These are phyloP conservation scores for Ustilago bromivora DNA, from an alignment of 1,284 basidiomycete genomes.

Conservation along the genomic window DNA sequence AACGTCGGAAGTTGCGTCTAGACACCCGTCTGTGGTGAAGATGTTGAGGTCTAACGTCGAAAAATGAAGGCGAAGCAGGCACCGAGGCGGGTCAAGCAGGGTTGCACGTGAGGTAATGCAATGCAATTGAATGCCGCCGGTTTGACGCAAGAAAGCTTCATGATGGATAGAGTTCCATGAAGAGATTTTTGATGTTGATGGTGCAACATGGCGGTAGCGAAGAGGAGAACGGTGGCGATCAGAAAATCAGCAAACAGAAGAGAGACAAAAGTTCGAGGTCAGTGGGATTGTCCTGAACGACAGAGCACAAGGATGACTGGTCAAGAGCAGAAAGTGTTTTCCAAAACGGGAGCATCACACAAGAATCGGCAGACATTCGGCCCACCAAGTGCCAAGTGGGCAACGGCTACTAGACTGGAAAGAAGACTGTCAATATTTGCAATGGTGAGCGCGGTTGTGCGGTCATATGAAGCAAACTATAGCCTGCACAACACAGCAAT, in stretches of 20 bases:
- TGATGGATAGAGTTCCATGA: not conserved
- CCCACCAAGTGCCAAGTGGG: not conserved
- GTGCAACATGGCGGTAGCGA: not conserved
- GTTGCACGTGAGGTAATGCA: not conserved
- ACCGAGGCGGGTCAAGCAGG: not conserved
- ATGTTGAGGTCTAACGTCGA: not conserved
- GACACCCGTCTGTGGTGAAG: conserved; percentile 11
- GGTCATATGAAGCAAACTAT: conserved; percentile 11
- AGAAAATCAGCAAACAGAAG: not conserved
- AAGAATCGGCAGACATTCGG: not conserved
- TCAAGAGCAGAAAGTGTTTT: not conserved
- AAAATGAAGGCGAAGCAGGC: conserved; percentile 19
- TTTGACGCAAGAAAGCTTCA: conserved; percentile 1
- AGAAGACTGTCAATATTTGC: not conserved
- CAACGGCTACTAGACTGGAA: conserved; percentile 1
- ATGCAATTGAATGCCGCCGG: conserved; percentile 6
- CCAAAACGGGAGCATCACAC: not conserved
- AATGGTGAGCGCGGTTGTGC: not conserved
- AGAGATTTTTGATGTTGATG: not conserved
- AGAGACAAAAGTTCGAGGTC: not conserved
- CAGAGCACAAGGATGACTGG: not conserved
- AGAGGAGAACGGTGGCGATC: not conserved
- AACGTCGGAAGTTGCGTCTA: conserved; percentile 39
- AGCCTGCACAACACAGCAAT: not conserved
- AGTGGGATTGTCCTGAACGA: not conserved